A percentile compares a stretch with the other conserved stretches of the same genome.
These are phyloP conservation scores for Penicillium bialowiezense DNA, from an alignment of 495 filamentous ascomycete genomes.

Conservation along the genomic window DNA sequence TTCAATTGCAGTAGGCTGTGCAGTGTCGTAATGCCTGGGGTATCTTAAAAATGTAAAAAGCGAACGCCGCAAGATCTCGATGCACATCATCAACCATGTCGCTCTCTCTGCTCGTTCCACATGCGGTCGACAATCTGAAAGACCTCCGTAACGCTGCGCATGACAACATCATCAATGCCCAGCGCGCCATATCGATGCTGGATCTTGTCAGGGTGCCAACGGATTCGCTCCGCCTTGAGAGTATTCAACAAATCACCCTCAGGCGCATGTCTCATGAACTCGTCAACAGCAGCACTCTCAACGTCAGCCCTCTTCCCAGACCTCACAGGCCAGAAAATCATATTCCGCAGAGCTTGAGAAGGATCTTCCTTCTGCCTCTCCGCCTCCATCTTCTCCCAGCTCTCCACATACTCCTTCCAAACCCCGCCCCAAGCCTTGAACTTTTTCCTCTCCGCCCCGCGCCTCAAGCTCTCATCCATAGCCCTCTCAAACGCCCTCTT, in stretches of 20 bases:
- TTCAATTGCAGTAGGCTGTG: neutral
- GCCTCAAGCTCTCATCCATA: slow-evolving; percentile 53
- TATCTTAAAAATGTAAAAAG: slow-evolving; percentile 1
- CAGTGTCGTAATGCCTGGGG: neutral
- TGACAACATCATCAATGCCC: slow-evolving; percentile 60
- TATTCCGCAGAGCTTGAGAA: slow-evolving; percentile 25
- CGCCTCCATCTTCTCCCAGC: slow-evolving; percentile 59
- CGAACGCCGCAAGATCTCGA: neutral
- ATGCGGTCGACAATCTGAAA: slow-evolving; percentile 88
- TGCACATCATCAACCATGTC: too few relatives aligned
- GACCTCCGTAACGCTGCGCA: slow-evolving; percentile 81
- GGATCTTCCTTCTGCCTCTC: slow-evolving; percentile 12
- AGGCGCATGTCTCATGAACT: slow-evolving; percentile 59
- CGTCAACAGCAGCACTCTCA: slow-evolving; percentile 55
- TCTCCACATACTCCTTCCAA: slow-evolving; percentile 63
- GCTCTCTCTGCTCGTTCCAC: slow-evolving; percentile 59
- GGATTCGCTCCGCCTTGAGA: slow-evolving; percentile 80
- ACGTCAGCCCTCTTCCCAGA: slow-evolving; percentile 62
- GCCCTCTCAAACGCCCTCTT: slow-evolving; percentile 36
- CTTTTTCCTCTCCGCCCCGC: slow-evolving; percentile 45
- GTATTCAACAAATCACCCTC: slow-evolving; percentile 46
- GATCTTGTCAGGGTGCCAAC: slow-evolving; percentile 99
- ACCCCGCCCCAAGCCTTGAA: slow-evolving; percentile 46
- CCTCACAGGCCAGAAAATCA: slow-evolving; percentile 77
- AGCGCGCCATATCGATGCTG: slow-evolving; percentile 78